A percentile compares a stretch with the other conserved stretches of the same genome.
These are phyloP conservation scores for Glycine soja DNA, from an alignment of 306 rosid species.

Conservation along the genomic window DNA sequence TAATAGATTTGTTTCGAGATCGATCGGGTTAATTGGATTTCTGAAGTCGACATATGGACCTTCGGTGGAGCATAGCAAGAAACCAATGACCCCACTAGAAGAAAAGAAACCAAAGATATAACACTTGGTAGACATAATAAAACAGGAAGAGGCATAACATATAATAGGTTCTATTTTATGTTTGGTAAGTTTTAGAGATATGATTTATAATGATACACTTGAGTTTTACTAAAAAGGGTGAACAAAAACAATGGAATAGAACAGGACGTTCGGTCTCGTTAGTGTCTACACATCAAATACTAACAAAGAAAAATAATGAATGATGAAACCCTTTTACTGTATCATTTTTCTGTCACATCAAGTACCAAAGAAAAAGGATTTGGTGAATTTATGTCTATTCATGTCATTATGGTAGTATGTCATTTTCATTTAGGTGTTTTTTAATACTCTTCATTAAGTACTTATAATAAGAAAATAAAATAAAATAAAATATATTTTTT, in stretches of 20 bases:
- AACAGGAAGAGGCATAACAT: not conserved
- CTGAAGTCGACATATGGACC: slow-evolving; percentile 69
- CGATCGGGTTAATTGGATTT: slow-evolving; percentile 62
- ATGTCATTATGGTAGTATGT: not conserved
- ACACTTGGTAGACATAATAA: not conserved
- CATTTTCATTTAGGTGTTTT: not conserved
- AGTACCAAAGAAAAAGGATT: not conserved
- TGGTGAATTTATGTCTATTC: not conserved
- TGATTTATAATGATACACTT: not conserved
- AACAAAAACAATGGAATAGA: not conserved
- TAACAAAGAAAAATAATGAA: not conserved
- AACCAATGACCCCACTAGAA: slow-evolving; percentile 78
- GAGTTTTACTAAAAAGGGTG: not conserved
- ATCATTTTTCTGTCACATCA: not conserved
- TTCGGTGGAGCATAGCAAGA: slow-evolving; percentile 75
- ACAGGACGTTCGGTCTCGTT: not conserved
- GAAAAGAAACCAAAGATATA: not conserved
- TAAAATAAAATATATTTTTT: not conserved
- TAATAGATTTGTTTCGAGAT: slow-evolving; percentile 45
- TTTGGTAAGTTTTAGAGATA: not conserved
- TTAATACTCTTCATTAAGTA: too few species aligned
- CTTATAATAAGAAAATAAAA: too few species aligned
- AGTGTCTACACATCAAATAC: not conserved
- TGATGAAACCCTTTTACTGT: not conserved
- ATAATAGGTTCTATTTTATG: too few species aligned